Evolutionary conservation across 495 filamentous ascomycete genomes (phyloP).

Genomic region (Echria macrotheca): DNA sequence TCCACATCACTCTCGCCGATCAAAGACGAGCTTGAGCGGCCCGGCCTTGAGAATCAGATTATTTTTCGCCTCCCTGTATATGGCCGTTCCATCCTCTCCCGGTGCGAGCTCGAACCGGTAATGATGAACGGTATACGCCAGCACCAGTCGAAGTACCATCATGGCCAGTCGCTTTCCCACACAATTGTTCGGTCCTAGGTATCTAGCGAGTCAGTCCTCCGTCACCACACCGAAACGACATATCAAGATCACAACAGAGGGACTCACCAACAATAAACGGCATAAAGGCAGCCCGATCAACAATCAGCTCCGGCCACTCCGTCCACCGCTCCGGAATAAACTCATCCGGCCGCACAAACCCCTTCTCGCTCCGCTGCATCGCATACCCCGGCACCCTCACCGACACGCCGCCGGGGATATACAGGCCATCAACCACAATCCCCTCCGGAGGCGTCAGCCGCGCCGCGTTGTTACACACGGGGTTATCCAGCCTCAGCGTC

Average conservation of each 20-base stretch:
- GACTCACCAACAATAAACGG: constrained; percentile 42
- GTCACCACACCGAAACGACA: not conserved
- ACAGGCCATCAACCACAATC: constrained; percentile 37
- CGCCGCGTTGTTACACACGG: constrained; percentile 40
- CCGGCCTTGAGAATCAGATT: constrained; percentile 16
- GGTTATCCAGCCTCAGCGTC: constrained; percentile 49
- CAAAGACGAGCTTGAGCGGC: constrained; percentile 13
- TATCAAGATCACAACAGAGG: not conserved
- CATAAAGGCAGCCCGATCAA: constrained; percentile 41
- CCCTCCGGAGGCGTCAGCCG: constrained; percentile 44
- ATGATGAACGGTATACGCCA: constrained; percentile 19
- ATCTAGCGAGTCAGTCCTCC: no score
- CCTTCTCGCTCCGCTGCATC: constrained; percentile 22
- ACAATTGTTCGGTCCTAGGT: constrained; percentile 24
- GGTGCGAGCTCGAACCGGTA: constrained; percentile 16
- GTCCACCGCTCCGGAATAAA: constrained; percentile 53
- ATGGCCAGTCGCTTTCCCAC: constrained; percentile 28
- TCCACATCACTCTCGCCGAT: no score
- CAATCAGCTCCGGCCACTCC: constrained; percentile 37
- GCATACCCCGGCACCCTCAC: constrained; percentile 42
- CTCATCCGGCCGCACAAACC: constrained; percentile 3
- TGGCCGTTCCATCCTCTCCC: constrained; percentile 18
- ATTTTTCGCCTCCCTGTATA: constrained; percentile 8
- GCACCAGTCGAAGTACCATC: constrained; percentile 21
- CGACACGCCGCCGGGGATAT: constrained; percentile 39